Base-by-base conservation (phyloP, 306 rosid genomes). In the Lathyrus sativus region DNA sequence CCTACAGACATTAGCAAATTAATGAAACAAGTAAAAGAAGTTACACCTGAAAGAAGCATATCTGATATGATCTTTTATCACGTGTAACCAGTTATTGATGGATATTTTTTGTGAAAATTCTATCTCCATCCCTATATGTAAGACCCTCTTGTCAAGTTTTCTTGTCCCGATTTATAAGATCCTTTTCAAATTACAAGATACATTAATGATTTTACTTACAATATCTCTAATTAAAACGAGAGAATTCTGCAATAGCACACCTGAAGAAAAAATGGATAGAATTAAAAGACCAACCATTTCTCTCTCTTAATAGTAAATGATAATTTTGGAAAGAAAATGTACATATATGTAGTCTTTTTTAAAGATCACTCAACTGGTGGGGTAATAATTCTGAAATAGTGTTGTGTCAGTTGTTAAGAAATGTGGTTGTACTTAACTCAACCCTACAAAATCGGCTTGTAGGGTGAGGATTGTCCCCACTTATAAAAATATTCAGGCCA, bases 21-120 rank as follows among this genome's bases (percentile, higher is more conserved):
- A 33, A 67, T 48, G 45, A 31, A 62, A 72, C 55, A 37, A 71
- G 33, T 49, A 38, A 50, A 62, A 37, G 44, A 62, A 72, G 37
- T 22, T 62, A 72, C 44, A 48, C 28, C 60, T 46, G 15, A 61
- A 60, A 60, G 50, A 61, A 45, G 49, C 62, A 49, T 37, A 19
- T n/a, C 12, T 12, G 19, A n/a, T 33, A 59, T 24, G 42, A 62
- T 48, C 42, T 39, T 62, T 14, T 62, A 39, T 62, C 62, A 72
- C 51, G 63, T 22, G 9, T 61, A 61, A 12, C 62, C 38, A 13
- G 41, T 19, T 48, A 44, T 50, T 24, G 51, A 37, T 6, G 18
- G 3, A 14, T 24, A 7, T 39, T 39, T 72, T 51, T 43, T 44
- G 26, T 39, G 39, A 72, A 19, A 33, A 3, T 62, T 49, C 22